phyloP scores from a whole-genome alignment of 2,329 filamentous ascomycete species.

The Xylaria sp. region DNA sequence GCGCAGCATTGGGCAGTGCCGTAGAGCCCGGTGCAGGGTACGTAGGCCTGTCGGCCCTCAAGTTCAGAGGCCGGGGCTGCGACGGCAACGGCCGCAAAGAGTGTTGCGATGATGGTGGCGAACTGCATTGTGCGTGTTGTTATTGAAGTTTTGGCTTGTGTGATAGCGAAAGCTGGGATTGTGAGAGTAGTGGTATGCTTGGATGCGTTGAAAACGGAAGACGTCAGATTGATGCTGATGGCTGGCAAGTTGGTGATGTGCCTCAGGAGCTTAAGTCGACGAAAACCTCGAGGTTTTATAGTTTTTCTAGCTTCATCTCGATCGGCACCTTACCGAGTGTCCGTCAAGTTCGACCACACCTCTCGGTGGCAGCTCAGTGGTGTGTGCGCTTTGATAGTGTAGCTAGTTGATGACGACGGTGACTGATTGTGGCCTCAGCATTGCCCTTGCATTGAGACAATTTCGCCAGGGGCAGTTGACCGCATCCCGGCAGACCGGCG shows the following conservation, averaged over 20 bases:
- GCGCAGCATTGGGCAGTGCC: slow-evolving; percentile 63
- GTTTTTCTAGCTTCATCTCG: not conserved
- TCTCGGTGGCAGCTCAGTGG: too few relatives aligned
- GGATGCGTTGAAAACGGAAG: not conserved
- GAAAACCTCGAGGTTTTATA: slow-evolving; percentile 12
- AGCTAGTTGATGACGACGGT: slow-evolving; percentile 15
- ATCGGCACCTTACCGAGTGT: not conserved
- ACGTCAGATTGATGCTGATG: not conserved
- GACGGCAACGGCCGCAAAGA: slow-evolving; percentile 32
- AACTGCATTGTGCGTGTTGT: slow-evolving; percentile 34
- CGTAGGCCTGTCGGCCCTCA: slow-evolving; percentile 37
- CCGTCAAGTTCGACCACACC: too few relatives aligned
- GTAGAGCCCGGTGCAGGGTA: slow-evolving; percentile 51
- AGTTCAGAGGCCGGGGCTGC: slow-evolving; percentile 27
- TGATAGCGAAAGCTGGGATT: not conserved
- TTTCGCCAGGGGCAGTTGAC: not conserved
- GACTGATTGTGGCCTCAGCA: not conserved
- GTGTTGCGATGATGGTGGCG: slow-evolving; percentile 24
- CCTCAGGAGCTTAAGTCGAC: not conserved
- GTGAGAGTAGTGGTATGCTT: not conserved
- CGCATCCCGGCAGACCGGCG: not conserved
- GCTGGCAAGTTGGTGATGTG: not conserved
- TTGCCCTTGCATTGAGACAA: slow-evolving; percentile 3
- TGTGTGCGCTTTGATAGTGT: not conserved
- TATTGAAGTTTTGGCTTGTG: not conserved